phyloP scores from a whole-genome alignment of 257 asterid genomes.

The Thymus mandschuricus region DNA sequence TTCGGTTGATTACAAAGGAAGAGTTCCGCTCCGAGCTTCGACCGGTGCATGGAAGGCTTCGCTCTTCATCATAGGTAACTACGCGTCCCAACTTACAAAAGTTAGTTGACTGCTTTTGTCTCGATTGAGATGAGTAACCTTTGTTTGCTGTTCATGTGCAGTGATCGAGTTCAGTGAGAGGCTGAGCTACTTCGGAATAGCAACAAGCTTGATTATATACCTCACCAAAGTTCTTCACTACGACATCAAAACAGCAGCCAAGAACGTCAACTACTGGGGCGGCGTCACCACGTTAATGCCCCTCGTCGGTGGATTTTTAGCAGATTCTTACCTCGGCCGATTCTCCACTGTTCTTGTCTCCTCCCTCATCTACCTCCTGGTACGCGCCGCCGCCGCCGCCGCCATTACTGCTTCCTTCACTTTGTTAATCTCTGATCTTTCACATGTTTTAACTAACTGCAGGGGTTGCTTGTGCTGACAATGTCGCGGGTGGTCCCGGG shows the following conservation, averaged over 20 bases:
- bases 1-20: constrained; percentile 71
- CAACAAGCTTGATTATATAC: constrained; percentile 79
- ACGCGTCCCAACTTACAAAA: too few relatives aligned
- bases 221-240: constrained; percentile 72
- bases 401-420: too few relatives aligned
- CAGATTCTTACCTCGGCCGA: constrained; percentile 91
- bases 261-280: constrained; percentile 73
- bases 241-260: constrained; percentile 80
- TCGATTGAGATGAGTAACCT: too few relatives aligned
- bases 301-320: constrained; percentile 79
- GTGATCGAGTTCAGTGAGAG: constrained; percentile 88
- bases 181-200: constrained; percentile 78
- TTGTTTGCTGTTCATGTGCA: constrained; percentile 25
- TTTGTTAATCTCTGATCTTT: too few relatives aligned
- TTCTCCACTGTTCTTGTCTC: constrained; percentile 73
- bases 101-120: too few relatives aligned
- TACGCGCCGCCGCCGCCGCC: not conserved
- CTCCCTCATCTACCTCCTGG: constrained; percentile 69
- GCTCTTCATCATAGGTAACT: constrained; percentile 72
- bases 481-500: constrained; percentile 65
- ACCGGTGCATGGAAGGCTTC: constrained; percentile 97
- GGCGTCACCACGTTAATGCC: constrained; percentile 92
- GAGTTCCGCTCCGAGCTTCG: constrained; percentile 67
- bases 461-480: constrained; percentile 81
- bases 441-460: not conserved